Percentiles rank a stretch among this genome's conserved stretches.
Evolutionary conservation across 495 filamentous ascomycete species (phyloP).

Genomic region (Cryomyces minteri): DNA sequence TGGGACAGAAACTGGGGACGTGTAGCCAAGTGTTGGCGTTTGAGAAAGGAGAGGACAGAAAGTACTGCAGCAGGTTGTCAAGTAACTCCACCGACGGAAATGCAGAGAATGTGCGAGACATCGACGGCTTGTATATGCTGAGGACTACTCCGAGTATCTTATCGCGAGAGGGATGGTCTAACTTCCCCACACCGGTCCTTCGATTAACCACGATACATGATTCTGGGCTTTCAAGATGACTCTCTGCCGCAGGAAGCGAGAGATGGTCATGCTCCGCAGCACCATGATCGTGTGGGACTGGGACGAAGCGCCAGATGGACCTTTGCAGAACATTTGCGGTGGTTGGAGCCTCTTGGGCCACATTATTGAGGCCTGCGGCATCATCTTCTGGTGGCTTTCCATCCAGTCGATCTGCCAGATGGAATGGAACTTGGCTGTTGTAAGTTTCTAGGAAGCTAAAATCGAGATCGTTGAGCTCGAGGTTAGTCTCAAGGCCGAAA

Average conservation of each 20-base stretch:
- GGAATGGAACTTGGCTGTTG: conserved; percentile 27
- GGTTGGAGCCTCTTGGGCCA: not conserved
- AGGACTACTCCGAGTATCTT: conserved; percentile 39
- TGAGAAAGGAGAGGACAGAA: conserved; percentile 30
- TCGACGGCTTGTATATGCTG: conserved; percentile 28
- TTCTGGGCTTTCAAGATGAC: conserved; percentile 7
- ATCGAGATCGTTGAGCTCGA: conserved; percentile 42
- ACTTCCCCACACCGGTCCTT: conserved; percentile 13
- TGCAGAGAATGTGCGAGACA: conserved; percentile 31
- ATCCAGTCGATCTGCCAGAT: conserved; percentile 2
- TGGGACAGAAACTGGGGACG: conserved; percentile 32
- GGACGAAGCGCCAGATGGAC: conserved; percentile 37
- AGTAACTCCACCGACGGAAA: conserved; percentile 42
- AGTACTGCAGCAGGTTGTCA: conserved; percentile 41
- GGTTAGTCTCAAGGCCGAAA: conserved; percentile 32
- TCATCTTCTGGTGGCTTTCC: conserved; percentile 1
- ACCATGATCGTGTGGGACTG: conserved; percentile 28
- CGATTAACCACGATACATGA: not conserved
- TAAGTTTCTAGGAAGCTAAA: conserved; percentile 38
- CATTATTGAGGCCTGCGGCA: conserved; percentile 1
- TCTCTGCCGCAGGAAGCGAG: conserved; percentile 25
- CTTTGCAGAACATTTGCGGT: conserved; percentile 11
- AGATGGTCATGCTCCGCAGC: conserved; percentile 35
- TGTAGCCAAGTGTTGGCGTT: conserved; percentile 38
- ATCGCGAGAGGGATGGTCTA: conserved; percentile 32